These are phyloP conservation scores for Papiliotrema fonsecae DNA, from an alignment of 1,284 basidiomycete species.

Conservation along the genomic window DNA sequence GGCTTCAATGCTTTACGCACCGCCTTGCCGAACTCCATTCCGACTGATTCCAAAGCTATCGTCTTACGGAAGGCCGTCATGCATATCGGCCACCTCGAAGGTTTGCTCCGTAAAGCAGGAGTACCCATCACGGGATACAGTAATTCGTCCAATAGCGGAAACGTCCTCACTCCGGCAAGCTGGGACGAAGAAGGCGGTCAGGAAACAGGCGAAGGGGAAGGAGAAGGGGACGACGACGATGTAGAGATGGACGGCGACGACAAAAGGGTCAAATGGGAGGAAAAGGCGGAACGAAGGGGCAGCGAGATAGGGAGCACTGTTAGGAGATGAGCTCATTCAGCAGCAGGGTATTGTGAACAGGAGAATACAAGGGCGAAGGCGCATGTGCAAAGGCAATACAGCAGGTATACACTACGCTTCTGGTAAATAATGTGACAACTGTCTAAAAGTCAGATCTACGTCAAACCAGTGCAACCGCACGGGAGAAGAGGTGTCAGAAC, in stretches of 20 bases:
- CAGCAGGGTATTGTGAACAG: too few species aligned
- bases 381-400: too few species aligned
- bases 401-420: too few species aligned
- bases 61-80: conserved; percentile 42
- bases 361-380: too few species aligned
- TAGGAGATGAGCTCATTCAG: not conserved
- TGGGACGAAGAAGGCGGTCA: conserved; percentile 2
- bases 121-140: conserved; percentile 8
- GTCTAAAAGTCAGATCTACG: too few species aligned
- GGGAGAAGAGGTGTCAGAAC: too few species aligned
- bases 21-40: conserved; percentile 28
- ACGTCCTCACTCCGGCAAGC: not conserved
- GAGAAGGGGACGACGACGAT: conserved; percentile 3
- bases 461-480: too few species aligned
- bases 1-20: conserved; percentile 36
- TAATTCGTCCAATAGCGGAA: not conserved
- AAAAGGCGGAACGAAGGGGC: conserved; percentile 11
- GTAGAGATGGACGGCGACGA: conserved; percentile 6
- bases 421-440: too few species aligned
- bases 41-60: conserved; percentile 44
- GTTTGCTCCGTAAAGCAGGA: conserved; percentile 22
- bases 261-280: conserved; percentile 7
- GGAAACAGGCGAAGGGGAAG: conserved; percentile 2
- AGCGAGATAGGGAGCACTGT: not conserved
- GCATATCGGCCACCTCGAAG: conserved; percentile 37